Base-by-base conservation (phyloP, 2,329 filamentous ascomycete species). In the Magnaporthales sp. region DNA sequence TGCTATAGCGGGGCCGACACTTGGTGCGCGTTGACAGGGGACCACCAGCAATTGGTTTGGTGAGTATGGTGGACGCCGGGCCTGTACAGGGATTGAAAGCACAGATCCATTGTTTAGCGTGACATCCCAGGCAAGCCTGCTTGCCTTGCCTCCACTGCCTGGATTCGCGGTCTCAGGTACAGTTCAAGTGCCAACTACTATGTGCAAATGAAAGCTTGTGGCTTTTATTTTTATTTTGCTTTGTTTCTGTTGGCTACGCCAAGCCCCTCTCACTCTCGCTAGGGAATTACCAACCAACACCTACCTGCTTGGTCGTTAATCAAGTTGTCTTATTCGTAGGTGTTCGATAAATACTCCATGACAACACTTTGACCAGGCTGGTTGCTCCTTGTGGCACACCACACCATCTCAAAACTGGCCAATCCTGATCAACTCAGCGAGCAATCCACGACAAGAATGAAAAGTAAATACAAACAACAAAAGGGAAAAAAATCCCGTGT, bases 181-280 rank as follows among this genome's bases (percentile, higher is more conserved):
- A 51, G 38, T 51, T 51, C 38, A 51, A 51, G n/a, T 63, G 62
- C n/a, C n/a, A 63, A 63, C 27, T 63, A 63, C 30, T 24, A 63
- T 63, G 62, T 27, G 32, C 26, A 63, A 38, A 63, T 30, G 29
- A 63, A 63, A 51, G 38, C 19, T 5, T 61, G 24, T 61, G 11
- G 11, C 15, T 30, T 29, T 61, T 26, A 61, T 27, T 30, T 30
- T 61, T 61, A 6, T 13, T 26, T 61, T 30, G 24, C 58, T 61
- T 30, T 61, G 58, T 61, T 61, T 61, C 58, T 51, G 38, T 51
- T n/a, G 38, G 38, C 38, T 51, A 19, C 38, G 38, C 38, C 38
- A 51, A n/a, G 38, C 38, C 15, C n/a, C 38, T 31, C 30, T 51
- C 38, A n/a, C 19, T 38, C 38, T 51, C 38, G 19, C 38, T 51